Conservation (phyloP, 2,329 filamentous ascomycete species). For the Pseudocercospora ulei region DNA sequence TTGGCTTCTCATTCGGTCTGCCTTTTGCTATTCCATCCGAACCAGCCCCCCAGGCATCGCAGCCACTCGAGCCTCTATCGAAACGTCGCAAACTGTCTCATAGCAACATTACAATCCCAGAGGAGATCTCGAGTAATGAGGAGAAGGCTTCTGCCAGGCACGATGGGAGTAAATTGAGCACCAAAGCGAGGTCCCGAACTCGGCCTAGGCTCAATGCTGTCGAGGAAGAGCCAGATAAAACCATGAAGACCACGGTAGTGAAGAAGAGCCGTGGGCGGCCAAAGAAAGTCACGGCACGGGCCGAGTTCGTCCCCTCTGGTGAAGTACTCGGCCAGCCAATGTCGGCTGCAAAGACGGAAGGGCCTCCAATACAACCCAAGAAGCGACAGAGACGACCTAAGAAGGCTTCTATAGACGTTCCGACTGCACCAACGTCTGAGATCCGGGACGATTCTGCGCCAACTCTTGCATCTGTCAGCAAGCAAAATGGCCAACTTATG, state of each 20-base stretch:
- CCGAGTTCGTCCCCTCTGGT: slow-evolving; percentile 1
- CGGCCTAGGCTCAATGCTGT: slow-evolving; percentile 4
- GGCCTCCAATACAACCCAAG: background rate
- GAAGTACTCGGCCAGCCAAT: background rate
- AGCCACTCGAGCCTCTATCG: slow-evolving; percentile 18
- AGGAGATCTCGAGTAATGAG: slow-evolving; percentile 1
- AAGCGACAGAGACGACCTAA: slow-evolving; percentile 10
- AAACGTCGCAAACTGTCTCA: slow-evolving; percentile 22
- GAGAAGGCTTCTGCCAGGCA: background rate
- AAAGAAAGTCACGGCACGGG: slow-evolving; percentile 3
- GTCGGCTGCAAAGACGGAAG: background rate
- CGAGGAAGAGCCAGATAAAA: slow-evolving; percentile 7
- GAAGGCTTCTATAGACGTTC: background rate
- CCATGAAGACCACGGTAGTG: slow-evolving; percentile 2
- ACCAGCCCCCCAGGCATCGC: slow-evolving; percentile 1
- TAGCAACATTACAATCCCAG: too few relatives aligned
- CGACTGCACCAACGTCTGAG: too few relatives aligned
- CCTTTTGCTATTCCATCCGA: slow-evolving; percentile 4
- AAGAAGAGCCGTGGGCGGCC: slow-evolving; percentile 10
- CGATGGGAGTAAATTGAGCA: background rate
- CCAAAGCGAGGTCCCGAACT: background rate
- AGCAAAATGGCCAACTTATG: too few relatives aligned
- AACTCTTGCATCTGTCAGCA: background rate
- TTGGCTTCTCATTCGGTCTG: slow-evolving; percentile 29
- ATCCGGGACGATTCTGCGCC: too few relatives aligned